Conservation (phyloP, 176 grass and related monocot species). For the Tuctoria greenei region DNA sequence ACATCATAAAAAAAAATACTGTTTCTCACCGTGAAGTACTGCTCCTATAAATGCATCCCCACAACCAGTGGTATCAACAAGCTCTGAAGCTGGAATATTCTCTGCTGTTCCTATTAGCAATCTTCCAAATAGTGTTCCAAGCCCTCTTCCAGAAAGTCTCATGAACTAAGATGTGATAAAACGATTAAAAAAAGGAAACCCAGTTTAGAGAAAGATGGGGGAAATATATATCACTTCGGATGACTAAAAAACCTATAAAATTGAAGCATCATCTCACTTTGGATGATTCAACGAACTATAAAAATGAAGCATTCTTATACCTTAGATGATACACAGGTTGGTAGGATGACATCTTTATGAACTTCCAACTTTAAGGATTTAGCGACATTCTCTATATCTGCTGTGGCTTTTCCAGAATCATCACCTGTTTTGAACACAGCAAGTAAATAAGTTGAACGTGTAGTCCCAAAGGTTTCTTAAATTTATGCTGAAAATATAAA, state of each 20-base stretch:
- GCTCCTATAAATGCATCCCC: conserved; percentile 65
- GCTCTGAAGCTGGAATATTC: conserved; percentile 43
- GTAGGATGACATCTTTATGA: conserved; percentile 33
- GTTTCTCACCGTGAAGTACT: conserved; percentile 45
- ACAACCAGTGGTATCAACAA: conserved; percentile 60
- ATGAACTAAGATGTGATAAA: conserved; percentile 28
- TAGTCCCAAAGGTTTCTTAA: neutral
- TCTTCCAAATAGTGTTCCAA: conserved; percentile 37
- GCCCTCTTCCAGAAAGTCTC: conserved; percentile 32
- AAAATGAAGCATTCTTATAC: conserved; percentile 13
- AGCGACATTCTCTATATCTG: conserved; percentile 35
- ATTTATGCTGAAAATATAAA: neutral
- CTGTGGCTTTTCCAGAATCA: neutral
- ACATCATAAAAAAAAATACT: neutral
- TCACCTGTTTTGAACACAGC: conserved; percentile 23
- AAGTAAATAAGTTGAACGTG: neutral
- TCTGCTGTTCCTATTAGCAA: conserved; percentile 51
- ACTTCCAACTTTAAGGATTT: conserved; percentile 40
- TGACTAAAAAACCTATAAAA: neutral
- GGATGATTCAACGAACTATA: neutral
- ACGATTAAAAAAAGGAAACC: neutral
- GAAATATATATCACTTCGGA: neutral
- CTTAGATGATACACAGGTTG: conserved; percentile 48
- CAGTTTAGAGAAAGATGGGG: neutral
- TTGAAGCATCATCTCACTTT: conserved; percentile 15